A percentile compares a stretch with the other conserved stretches of the same genome.
These are phyloP conservation scores for Suillus occidentalis DNA, from an alignment of 768 basidiomycete species.

Conservation along the genomic window DNA sequence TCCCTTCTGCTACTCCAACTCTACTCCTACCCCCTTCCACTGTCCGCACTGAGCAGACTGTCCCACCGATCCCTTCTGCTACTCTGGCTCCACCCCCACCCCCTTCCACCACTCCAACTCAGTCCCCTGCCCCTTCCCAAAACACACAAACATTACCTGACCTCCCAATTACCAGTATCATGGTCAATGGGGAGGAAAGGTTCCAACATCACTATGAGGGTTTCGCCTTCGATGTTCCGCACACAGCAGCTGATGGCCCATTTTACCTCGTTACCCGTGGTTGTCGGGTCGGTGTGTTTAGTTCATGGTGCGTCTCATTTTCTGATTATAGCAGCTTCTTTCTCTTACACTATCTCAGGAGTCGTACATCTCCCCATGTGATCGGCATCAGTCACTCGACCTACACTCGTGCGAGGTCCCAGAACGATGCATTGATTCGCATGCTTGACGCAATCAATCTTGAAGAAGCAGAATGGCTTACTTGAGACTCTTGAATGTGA, in stretches of 20 bases:
- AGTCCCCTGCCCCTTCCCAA: too few species aligned
- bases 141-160: background rate
- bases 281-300: constrained; percentile 1
- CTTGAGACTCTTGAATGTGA: background rate
- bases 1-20: background rate
- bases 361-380: background rate
- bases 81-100: too few species aligned
- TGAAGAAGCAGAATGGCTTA: background rate
- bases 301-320: background rate
- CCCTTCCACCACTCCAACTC: too few species aligned
- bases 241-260: background rate
- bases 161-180: background rate
- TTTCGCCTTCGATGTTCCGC: background rate
- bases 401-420: background rate
- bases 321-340: background rate
- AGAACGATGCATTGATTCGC: background rate
- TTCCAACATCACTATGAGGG: background rate
- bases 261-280: constrained; percentile 8
- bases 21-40: too few species aligned
- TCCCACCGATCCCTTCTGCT: background rate
- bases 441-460: constrained; percentile 3
- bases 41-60: too few species aligned
- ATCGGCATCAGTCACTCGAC: background rate
- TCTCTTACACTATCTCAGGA: background rate
- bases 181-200: background rate